These are phyloP conservation scores for Monilinia vaccinii-corymbosi DNA, from an alignment of 2,329 filamentous ascomycete species.

Conservation along the genomic window DNA sequence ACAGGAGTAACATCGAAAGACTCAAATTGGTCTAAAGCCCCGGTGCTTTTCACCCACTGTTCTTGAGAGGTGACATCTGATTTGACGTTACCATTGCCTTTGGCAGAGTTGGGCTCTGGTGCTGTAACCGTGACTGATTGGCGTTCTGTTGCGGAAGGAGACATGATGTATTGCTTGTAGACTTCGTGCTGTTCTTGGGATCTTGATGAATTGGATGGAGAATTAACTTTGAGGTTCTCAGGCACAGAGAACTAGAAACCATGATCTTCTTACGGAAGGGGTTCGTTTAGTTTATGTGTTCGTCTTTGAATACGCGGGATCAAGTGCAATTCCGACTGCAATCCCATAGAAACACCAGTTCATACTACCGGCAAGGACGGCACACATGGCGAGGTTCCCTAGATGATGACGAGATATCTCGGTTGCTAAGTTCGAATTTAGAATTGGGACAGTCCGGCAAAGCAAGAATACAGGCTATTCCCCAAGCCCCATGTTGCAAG, in stretches of 20 bases:
- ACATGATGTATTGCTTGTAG: conserved; percentile 12
- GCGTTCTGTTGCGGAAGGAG: conserved; percentile 18
- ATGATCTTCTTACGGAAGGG: conserved; percentile 5
- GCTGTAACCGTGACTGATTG: neutral
- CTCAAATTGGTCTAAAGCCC: conserved; percentile 24
- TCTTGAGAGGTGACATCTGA: conserved; percentile 11
- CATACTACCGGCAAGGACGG: neutral
- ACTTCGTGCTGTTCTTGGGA: neutral
- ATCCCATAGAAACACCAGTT: neutral
- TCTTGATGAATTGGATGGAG: conserved; percentile 5
- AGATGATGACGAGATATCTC: neutral
- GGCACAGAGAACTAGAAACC: conserved; percentile 15
- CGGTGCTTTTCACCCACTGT: conserved; percentile 23
- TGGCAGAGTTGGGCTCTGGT: conserved; percentile 3
- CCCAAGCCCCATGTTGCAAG: neutral
- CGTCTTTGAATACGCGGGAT: neutral
- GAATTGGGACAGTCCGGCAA: neutral
- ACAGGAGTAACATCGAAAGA: conserved; percentile 36
- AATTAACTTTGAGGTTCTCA: conserved; percentile 12
- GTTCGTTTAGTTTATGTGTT: neutral
- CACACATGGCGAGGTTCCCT: neutral
- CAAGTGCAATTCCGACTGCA: neutral
- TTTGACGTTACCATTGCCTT: conserved; percentile 4
- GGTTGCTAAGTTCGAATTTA: neutral
- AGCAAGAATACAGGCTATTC: neutral